Evolutionary conservation across 2,329 filamentous ascomycete species (phyloP), one percentile per base, ranked within the genome.

Genomic region (Trichoderma citrinoviride): DNA sequence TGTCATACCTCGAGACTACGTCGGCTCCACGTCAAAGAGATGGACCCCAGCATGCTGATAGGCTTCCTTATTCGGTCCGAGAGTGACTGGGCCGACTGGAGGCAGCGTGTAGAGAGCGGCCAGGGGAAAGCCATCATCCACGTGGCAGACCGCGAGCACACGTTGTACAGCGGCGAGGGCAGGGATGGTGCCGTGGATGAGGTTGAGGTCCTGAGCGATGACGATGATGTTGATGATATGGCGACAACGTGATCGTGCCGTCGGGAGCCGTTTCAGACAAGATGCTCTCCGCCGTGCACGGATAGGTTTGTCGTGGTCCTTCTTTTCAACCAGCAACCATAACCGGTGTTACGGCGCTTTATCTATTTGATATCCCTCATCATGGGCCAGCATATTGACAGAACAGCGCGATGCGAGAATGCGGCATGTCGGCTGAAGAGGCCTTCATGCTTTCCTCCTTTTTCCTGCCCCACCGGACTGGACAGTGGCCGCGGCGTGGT

Each of bases 21-120:
- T 43, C 86, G 90, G 64, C 83, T 99, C 33, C 89, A 95, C 70
- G 84, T 99, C 55, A 87, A 88, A 66, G 93, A 98, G 73, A 95
- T 99, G 91, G 95, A 99, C 72, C 95, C 95, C 0, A 97, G 93
- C 73, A 99, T 99, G 95, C 80, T 99, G 47, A 91, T 99, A 69
- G 94, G 92, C 5, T 98, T 98, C 72, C 79, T 99, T 41, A 93
- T 99, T 67, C 85, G 84, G 46, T 87, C 91, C 65, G 88, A 94
- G 70, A 84, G 88, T 49, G 95, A 99, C 70, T 98, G 94, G 90
- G 79, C 84, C 44, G 84, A 87, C 61, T 98, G 93, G 93, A 90
- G 91, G 72, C 81, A 85, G 65, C 85, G 87, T n/a, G 83, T 96
- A 2, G 87, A 87, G 70, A 86, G 90, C 70, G 87, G 90, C 8